Base-by-base conservation (phyloP, 257 asterid genomes). In the Mentha longifolia region DNA sequence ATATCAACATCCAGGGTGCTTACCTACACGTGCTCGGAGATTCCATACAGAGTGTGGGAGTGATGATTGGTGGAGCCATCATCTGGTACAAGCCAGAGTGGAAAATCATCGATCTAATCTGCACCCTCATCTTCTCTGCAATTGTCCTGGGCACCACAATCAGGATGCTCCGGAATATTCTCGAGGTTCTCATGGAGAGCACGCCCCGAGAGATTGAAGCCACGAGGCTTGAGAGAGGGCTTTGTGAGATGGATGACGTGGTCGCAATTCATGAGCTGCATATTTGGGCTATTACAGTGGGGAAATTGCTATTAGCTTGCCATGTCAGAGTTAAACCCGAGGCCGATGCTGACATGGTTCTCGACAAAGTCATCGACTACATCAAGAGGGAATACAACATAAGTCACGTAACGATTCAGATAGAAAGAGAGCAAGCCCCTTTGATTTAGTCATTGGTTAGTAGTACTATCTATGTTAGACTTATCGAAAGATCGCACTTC, bases 171-270 rank as follows among this genome's bases (percentile, higher is more conserved):
- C 66, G 96, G 4, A 88, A 56, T 68, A 89, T 94, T 68, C 88
- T 94, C 0, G 97, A 94, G 73, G 95, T 94, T 52, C 84, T 94
- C 3, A 94, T 94, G 99, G 97, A 91, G 90, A 94, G 97, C 81
- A 91, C 99, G 0, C 97, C 97, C 0, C 69, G 96, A 45, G 97
- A 91, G 80, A 91, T 94, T 1, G 97, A 91, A 52, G 95, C 97
- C 11, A 81, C 88, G 0, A 84, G 79, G 79, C 91, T 94, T 1
- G 97, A 94, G 79, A 80, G 67, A 60, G 99, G 97, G 4, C 88
- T 94, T 0, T 89, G 97, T 17, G 95, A 85, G 80, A 89, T 91
- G 90, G 97, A 89, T 13, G 99, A 89, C 56, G 97, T 93, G 19
- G 88, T 87, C 17, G 96, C 96, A 0, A 59, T 94, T 20, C 98